Evolutionary conservation across 179 eudicot genomes (phyloP), one percentile per base, ranked within the genome.

Genomic region (Silene vulgaris): DNA sequence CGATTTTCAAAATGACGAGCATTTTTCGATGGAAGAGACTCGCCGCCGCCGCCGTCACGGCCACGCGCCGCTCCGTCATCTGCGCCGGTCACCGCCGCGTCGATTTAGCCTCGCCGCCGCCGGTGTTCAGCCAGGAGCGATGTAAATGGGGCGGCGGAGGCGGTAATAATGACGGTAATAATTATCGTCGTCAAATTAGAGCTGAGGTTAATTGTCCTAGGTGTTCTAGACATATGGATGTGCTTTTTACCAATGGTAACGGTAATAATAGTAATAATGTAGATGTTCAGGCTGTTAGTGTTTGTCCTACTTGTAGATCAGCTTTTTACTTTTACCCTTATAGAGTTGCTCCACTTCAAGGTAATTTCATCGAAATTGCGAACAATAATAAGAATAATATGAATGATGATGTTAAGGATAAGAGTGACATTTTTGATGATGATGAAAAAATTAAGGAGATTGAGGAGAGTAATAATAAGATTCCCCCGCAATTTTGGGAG

Each of bases 171-270:
- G 48, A 19, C 21, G 48, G 45, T 48, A 76, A 78, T 48, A 76
- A 78, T 48, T 76, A 11, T 80, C 75, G 45, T 19, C 84, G 84
- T 65, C 60, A 45, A 72, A 61, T 82, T n/a, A 78, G 61, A 74
- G 88, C 91, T 12, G 81, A 88, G 69, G 83, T 88, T 17, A 86
- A 88, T 73, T 89, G 91, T 79, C 94, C 94, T 3, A 81, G 88
- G 23, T 89, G 94, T 76, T 71, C 80, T 4, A 76, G 77, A 67
- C 84, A 70, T 14, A 85, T 89, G 83, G 73, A 74, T n/a, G 79
- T 89, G 29, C 75, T 88, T 0, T 86, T 88, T 62, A 80, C 87
- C 21, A 79, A 43, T 16, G 77, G 45, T 50, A 75, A 65, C 6
- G 14, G n/a, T 73, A 29, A 29, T 64, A 64, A 12, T 64, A 48